A percentile compares a stretch with the other conserved stretches of the same genome.
These are phyloP conservation scores for Macrocybe gigantea DNA, from an alignment of 768 basidiomycete genomes.

Conservation along the genomic window DNA sequence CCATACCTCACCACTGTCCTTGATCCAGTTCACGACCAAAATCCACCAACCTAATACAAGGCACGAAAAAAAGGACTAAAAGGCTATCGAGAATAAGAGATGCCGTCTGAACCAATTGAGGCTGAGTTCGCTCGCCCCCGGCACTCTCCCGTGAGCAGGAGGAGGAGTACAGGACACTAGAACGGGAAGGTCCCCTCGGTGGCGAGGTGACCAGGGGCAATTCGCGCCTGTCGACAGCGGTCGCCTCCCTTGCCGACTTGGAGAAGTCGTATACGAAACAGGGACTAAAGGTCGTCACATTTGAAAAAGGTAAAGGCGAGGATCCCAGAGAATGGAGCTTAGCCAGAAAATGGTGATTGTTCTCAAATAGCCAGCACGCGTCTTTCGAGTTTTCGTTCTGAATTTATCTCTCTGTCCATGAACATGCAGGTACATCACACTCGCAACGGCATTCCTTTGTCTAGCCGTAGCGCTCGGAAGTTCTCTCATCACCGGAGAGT, in stretches of 20 bases:
- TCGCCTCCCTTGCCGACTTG: not conserved
- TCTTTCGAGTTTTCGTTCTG: not conserved
- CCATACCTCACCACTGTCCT: too few species aligned
- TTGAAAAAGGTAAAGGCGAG: conserved; percentile 21
- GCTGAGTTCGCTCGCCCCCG: conserved; percentile 20
- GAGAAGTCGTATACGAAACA: conserved; percentile 9
- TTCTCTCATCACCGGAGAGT: conserved; percentile 37
- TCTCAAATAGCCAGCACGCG: not conserved
- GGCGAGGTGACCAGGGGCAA: not conserved
- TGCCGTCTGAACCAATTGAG: conserved; percentile 26
- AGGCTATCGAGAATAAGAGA: not conserved
- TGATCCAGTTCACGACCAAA: too few species aligned
- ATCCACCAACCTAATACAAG: too few species aligned
- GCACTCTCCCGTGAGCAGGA: conserved; percentile 19
- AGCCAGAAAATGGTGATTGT: conserved; percentile 27
- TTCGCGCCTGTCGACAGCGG: not conserved
- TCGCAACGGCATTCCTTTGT: conserved; percentile 28
- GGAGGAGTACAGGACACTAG: conserved; percentile 19
- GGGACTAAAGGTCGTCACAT: conserved; percentile 13
- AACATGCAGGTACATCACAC: conserved; percentile 27
- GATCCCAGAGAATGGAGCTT: conserved; percentile 31
- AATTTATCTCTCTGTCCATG: not conserved
- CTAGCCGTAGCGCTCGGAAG: conserved; percentile 31
- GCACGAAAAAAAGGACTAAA: too few species aligned
- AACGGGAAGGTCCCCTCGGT: conserved; percentile 11